These are phyloP conservation scores for Magnolia sinica DNA, from an alignment of 164 flowering plant species.

Conservation along the genomic window DNA sequence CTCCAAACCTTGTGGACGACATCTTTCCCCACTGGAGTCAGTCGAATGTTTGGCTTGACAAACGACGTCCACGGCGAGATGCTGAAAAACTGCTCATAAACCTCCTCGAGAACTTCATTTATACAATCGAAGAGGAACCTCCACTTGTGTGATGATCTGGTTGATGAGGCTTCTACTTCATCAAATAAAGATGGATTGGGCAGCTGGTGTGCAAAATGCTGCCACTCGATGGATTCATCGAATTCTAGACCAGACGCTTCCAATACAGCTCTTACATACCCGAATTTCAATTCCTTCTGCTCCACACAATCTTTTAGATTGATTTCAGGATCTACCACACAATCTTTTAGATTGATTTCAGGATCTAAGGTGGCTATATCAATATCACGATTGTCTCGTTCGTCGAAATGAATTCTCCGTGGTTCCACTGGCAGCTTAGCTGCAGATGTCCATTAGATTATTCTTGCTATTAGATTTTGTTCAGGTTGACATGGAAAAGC, in stretches of 20 bases:
- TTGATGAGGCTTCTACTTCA: slow-evolving; percentile 46
- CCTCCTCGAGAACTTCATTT: slow-evolving; percentile 68
- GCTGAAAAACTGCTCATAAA: slow-evolving; percentile 41
- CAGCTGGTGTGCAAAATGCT: slow-evolving; percentile 44
- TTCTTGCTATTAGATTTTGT: not conserved
- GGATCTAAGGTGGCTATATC: slow-evolving; percentile 13
- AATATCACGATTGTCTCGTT: slow-evolving; percentile 23
- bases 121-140: slow-evolving; percentile 71
- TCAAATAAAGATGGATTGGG: slow-evolving; percentile 53
- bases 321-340: slow-evolving; percentile 11
- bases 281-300: slow-evolving; percentile 40
- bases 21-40: slow-evolving; percentile 39
- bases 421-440: slow-evolving; percentile 51
- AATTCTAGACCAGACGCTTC: slow-evolving; percentile 48
- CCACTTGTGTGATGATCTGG: slow-evolving; percentile 37
- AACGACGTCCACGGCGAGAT: slow-evolving; percentile 44
- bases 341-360: slow-evolving; percentile 22
- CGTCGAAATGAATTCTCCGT: slow-evolving; percentile 54
- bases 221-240: slow-evolving; percentile 44
- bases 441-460: slow-evolving; percentile 25
- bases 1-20: slow-evolving; percentile 52
- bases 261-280: slow-evolving; percentile 59
- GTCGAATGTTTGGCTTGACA: slow-evolving; percentile 37
- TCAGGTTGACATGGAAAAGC: not conserved
- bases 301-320: slow-evolving; percentile 25